phyloP scores from a whole-genome alignment of 78 protist genomes.

The Chrysochromulina parva region DNA sequence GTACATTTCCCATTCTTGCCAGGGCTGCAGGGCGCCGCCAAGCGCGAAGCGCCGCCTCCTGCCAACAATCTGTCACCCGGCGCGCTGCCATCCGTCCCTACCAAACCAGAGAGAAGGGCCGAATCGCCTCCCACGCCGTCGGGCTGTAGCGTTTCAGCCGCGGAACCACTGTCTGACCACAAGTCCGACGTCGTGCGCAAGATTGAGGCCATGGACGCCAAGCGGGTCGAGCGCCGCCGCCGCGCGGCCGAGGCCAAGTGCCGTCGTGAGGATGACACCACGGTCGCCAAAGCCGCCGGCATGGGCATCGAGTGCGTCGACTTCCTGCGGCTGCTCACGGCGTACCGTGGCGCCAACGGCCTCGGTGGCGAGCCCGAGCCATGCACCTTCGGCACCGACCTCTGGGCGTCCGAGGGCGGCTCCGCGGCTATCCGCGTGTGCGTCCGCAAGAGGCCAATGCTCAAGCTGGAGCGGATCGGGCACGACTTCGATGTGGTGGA shows the following conservation, averaged over 20 bases:
- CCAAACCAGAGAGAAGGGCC: too few species aligned
- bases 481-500: not conserved
- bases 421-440: not conserved
- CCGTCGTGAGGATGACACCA: not conserved
- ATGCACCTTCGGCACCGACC: not conserved
- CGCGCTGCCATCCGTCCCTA: too few species aligned
- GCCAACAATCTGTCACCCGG: too few species aligned
- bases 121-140: too few species aligned
- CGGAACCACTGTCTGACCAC: too few species aligned
- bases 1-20: too few species aligned
- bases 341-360: not conserved
- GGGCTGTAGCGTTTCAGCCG: too few species aligned
- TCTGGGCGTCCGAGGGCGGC: not conserved
- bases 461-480: not conserved
- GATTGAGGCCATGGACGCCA: not conserved
- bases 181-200: too few species aligned
- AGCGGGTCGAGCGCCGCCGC: not conserved
- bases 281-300: not conserved
- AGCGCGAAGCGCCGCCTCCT: too few species aligned
- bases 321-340: not conserved
- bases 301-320: not conserved
- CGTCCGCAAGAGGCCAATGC: constrained; percentile 29
- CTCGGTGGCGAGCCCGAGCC: not conserved
- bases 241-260: not conserved
- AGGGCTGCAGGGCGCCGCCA: too few species aligned